A percentile compares a stretch with the other conserved stretches of the same genome.
These are phyloP conservation scores for Schrenkiella parvula DNA, from an alignment of 345 rosid species.

Conservation along the genomic window DNA sequence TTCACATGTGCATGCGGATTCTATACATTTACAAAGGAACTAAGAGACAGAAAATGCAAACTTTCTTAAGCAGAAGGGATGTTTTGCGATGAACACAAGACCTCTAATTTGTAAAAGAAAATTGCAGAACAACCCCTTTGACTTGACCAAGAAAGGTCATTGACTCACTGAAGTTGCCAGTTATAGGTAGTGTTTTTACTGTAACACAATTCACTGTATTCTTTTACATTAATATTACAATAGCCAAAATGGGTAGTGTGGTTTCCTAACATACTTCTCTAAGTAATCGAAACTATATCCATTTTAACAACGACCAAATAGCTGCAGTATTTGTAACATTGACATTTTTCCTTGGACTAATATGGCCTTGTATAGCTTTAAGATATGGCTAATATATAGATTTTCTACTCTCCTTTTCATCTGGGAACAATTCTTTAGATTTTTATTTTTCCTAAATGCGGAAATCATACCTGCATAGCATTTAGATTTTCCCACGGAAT, in stretches of 20 bases:
- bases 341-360: background rate
- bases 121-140: background rate
- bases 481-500: conserved; percentile 95
- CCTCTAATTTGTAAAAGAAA: background rate
- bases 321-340: background rate
- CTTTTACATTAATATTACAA: background rate
- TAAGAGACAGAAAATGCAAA: background rate
- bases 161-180: background rate
- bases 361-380: background rate
- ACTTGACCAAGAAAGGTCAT: background rate
- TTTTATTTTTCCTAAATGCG: background rate
- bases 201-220: background rate
- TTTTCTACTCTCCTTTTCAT: background rate
- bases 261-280: background rate
- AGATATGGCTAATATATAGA: background rate
- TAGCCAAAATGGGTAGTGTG: background rate
- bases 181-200: background rate
- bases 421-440: background rate
- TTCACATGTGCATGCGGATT: background rate
- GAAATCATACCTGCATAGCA: conserved; percentile 78
- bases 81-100: background rate
- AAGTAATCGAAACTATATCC: background rate
- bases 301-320: background rate
- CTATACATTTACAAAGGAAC: background rate
- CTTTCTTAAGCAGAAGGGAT: background rate